Conservation (phyloP, 345 rosid species). For the Rubroshorea leprosula region DNA sequence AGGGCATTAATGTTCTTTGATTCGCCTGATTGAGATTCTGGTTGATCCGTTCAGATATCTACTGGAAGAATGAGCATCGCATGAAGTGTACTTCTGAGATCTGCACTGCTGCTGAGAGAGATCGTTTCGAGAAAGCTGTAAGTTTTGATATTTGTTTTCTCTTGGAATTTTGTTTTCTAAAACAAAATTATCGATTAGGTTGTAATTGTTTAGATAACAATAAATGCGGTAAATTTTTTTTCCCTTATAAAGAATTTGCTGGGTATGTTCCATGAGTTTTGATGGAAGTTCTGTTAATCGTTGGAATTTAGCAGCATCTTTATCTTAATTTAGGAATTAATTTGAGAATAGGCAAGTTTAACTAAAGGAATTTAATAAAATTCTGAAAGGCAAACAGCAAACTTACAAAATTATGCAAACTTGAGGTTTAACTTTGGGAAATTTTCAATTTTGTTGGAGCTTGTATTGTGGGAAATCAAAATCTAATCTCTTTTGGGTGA, state of each 20-base stretch:
- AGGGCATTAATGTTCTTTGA: neutral
- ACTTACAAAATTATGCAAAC: neutral
- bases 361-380: neutral
- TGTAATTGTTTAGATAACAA: neutral
- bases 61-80: conserved; percentile 76
- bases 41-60: conserved; percentile 36
- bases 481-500: no score
- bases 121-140: conserved; percentile 67
- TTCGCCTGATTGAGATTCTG: conserved; percentile 9
- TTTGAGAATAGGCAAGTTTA: neutral
- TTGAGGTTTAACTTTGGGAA: neutral
- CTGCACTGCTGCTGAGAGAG: conserved; percentile 72
- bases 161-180: neutral
- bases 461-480: no score
- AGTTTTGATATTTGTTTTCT: conserved; percentile 12
- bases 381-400: neutral
- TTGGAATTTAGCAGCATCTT: no score
- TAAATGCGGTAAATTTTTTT: no score
- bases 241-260: no score
- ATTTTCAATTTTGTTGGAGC: no score
- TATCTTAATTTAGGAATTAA: neutral
- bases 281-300: no score
- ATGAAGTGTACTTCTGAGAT: conserved; percentile 52
- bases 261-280: no score
- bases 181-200: neutral